Evolutionary conservation across 495 filamentous ascomycete genomes (phyloP).

Genomic region (Aspergillus affinis): DNA sequence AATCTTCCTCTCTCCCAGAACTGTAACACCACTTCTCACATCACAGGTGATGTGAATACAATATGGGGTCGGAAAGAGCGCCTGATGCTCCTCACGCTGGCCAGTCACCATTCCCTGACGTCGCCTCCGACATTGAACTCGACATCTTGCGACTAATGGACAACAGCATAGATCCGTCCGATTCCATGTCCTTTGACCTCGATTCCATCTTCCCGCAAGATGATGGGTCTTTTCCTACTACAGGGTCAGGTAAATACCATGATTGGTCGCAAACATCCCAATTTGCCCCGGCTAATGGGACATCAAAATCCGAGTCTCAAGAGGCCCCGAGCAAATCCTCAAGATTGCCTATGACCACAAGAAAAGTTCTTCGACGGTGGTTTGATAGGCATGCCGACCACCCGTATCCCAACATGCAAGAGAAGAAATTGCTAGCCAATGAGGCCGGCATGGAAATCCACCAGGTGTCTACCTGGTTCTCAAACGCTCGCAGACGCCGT

Average conservation of each 20-base stretch:
- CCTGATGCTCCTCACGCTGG: background rate
- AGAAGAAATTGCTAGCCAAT: background rate
- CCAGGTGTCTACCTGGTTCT: slow-evolving; percentile 4
- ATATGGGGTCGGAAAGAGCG: background rate
- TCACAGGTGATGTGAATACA: background rate
- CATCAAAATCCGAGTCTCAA: background rate
- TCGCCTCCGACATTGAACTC: background rate
- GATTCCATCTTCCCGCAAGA: background rate
- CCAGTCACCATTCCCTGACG: background rate
- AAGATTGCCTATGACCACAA: background rate
- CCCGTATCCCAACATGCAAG: background rate
- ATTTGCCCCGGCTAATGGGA: background rate
- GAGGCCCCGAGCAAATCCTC: background rate
- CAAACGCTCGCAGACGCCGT: background rate
- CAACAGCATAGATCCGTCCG: background rate
- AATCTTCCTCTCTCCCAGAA: background rate
- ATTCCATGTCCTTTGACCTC: background rate
- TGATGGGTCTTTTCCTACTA: background rate
- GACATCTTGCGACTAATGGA: slow-evolving; percentile 2
- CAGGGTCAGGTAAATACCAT: background rate
- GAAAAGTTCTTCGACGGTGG: background rate
- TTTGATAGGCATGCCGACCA: background rate
- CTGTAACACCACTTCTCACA: no score
- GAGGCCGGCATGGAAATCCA: background rate
- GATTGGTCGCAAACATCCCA: background rate